Evolutionary conservation across 1,284 basidiomycete species (phyloP), one percentile per base, ranked within the genome.

Genomic region (Austroboletus rostrupii): DNA sequence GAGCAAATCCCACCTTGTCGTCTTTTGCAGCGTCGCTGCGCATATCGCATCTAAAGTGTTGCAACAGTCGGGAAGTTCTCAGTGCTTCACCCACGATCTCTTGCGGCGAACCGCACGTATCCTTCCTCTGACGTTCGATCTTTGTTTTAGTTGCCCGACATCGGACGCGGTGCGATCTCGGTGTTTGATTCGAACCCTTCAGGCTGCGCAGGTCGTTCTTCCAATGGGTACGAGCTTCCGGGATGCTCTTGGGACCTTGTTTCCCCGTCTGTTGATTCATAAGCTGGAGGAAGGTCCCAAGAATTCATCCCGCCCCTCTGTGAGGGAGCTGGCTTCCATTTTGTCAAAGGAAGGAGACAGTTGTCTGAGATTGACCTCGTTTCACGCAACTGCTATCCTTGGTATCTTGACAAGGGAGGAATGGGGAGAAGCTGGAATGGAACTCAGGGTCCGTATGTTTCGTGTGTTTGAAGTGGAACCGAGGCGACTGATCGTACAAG

Each of bases 21-120:
- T 72, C 3, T 72, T 87, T 46, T 62, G 79, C 38, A 71, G 72
- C 35, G 61, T 75, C 21, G 57, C 79, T 13, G 57, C 78, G 17
- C 71, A 78, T 23, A 60, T 79, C n/a, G 56, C 77, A 13, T 63
- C 72, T 33, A 69, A 66, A 44, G 61, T 73, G 1, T 55, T 83
- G 41, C 66, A 62, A 36, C 72, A 73, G 0, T 60, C 72, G 1
- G 57, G 74, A 14, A 66, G 70, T 32, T 73, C 70, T 9, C 72
- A 75, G 29, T 75, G 74, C 64, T 77, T 81, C 48, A 65, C 82
- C 5, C 59, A 62, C 14, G 78, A 83, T 53, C 54, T 79, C 39
- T 56, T 72, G 29, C 72, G 72, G 28, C 68, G 67, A 28, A 61
- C 72, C 3, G 63, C 72, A 10, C 72, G 73, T 41, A 57, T 72